Percentiles rank a stretch among this genome's conserved stretches.
Evolutionary conservation across 768 basidiomycete genomes (phyloP).

Genomic region (Coprinopsis cinerea): DNA sequence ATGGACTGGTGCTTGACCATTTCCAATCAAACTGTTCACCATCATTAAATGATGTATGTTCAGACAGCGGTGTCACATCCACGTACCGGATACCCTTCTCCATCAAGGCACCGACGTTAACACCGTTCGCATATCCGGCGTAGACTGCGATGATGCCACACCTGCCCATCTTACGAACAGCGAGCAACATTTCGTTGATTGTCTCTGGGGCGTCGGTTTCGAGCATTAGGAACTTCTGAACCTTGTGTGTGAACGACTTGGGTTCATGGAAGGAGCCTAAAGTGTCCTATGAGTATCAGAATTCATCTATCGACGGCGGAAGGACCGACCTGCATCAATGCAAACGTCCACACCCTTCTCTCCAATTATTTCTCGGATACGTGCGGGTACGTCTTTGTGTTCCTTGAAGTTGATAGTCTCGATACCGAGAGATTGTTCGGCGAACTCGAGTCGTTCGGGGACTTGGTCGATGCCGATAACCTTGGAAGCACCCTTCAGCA

Average conservation of each 20-base stretch:
- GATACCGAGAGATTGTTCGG: slow-evolving; percentile 39
- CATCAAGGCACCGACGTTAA: slow-evolving; percentile 72
- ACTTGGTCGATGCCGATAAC: slow-evolving; percentile 69
- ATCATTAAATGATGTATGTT: neutral
- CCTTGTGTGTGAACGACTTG: slow-evolving; percentile 57
- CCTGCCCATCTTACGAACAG: slow-evolving; percentile 50
- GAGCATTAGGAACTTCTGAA: slow-evolving; percentile 64
- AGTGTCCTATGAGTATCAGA: neutral
- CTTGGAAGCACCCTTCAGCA: slow-evolving; percentile 62
- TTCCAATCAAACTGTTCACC: slow-evolving; percentile 63
- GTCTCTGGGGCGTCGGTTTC: slow-evolving; percentile 73
- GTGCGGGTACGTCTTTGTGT: slow-evolving; percentile 42
- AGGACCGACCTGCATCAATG: slow-evolving; percentile 40
- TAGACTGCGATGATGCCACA: slow-evolving; percentile 68
- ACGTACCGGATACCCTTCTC: slow-evolving; percentile 58
- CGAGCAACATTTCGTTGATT: slow-evolving; percentile 40
- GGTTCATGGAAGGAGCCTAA: slow-evolving; percentile 65
- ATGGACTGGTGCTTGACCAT: slow-evolving; percentile 73
- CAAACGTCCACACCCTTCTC: slow-evolving; percentile 56
- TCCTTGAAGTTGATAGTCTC: slow-evolving; percentile 57
- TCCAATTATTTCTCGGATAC: slow-evolving; percentile 54
- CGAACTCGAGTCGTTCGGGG: slow-evolving; percentile 39
- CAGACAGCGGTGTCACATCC: neutral
- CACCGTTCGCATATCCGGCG: slow-evolving; percentile 57
- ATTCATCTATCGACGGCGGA: neutral